Evolutionary conservation across 2,329 filamentous ascomycete species (phyloP), one percentile per base, ranked within the genome.

Genomic region (Pyricularia grisea): DNA sequence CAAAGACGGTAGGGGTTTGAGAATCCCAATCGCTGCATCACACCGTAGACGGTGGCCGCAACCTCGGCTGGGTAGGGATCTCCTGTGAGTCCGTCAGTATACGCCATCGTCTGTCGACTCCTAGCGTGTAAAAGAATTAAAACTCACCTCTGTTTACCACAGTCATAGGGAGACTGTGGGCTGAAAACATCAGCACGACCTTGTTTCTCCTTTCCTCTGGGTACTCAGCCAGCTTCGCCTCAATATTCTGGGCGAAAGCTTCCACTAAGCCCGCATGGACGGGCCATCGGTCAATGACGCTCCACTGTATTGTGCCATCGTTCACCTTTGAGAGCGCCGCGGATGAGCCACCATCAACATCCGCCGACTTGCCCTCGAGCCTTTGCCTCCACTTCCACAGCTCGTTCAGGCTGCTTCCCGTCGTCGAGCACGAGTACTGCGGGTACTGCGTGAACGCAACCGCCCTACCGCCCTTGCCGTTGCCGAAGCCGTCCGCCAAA

Each of bases 401-500:
- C 81, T 99, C 95, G 76, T 99, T 99, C 69, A 99, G 81, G 71
- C 93, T 97, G 79, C 93, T 97, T 27, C 95, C 95, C 0, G 95
- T 99, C 1, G 95, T 99, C 25, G 93, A 97, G 81, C 96, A 99
- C 25, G 93, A 97, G 80, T 99, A 99, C 78, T 99, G 95, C 2
- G 95, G 95, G 75, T 99, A 99, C 79, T 99, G 95, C 31, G 94
- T 97, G 77, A 99, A 99, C 1, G 95, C 95, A 4, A 99, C 93
- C 1, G 96, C 95, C 70, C 95, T 87, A 3, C 94, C 94, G n/a
- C 94, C 94, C 71, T 88, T 92, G 4, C 94, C 94, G 68, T 89
- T 88, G 12, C 94, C 94, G 76, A 98, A 97, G 0, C 95, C 95
- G 77, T 99, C 95, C 9, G 88, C 88, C 28, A 99, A 81, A 72